Evolutionary conservation across 257 asterid genomes (phyloP).

Genomic region (Gynochthodes officinalis): DNA sequence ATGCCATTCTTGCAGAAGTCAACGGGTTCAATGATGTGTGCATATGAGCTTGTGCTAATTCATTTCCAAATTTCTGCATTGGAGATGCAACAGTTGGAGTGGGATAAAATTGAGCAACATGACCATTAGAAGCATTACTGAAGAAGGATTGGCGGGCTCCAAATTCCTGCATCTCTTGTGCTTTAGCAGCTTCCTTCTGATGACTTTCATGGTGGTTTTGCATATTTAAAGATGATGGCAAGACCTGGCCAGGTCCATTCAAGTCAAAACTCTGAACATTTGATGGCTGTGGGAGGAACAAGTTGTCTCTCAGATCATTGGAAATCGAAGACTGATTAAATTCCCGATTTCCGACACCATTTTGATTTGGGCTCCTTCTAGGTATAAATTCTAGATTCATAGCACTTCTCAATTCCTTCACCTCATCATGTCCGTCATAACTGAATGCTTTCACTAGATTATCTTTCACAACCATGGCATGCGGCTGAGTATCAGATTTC

Average conservation of each 20-base stretch:
- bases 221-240: conserved; percentile 21
- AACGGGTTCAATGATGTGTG: conserved; percentile 32
- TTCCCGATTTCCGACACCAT: conserved; percentile 29
- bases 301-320: conserved; percentile 26
- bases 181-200: conserved; percentile 34
- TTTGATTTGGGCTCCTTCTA: conserved; percentile 40
- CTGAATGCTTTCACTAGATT: conserved; percentile 25
- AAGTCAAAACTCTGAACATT: conserved; percentile 33
- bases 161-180: conserved; percentile 34
- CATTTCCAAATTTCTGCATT: conserved; percentile 39
- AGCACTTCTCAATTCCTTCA: conserved; percentile 30
- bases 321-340: conserved; percentile 37
- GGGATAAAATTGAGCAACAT: conserved; percentile 32
- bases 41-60: conserved; percentile 30
- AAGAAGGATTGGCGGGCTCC: conserved; percentile 32
- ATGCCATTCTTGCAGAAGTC: conserved; percentile 23
- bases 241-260: conserved; percentile 37
- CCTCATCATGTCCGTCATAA: conserved; percentile 39
- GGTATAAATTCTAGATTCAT: conserved; percentile 33
- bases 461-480: conserved; percentile 21
- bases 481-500: conserved; percentile 35
- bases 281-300: conserved; percentile 31
- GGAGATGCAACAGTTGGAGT: conserved; percentile 30
- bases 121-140: conserved; percentile 31
- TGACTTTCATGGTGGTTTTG: conserved; percentile 34